phyloP scores from a whole-genome alignment of 1,139 yeast species.

The Sporopachydermia cereana region DNA sequence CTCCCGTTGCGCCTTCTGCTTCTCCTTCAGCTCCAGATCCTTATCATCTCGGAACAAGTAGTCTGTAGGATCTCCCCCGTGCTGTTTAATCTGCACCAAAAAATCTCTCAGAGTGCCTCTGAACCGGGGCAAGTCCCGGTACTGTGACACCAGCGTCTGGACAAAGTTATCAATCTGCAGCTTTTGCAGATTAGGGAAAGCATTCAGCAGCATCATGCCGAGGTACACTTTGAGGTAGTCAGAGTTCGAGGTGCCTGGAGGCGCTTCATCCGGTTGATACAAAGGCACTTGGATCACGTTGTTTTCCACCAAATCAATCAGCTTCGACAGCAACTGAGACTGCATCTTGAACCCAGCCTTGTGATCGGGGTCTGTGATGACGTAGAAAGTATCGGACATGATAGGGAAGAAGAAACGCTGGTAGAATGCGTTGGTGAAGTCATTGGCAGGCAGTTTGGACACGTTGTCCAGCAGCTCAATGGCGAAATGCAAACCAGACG shows the following conservation, averaged over 20 bases:
- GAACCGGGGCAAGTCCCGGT: constrained; percentile 66
- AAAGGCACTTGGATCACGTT: constrained; percentile 66
- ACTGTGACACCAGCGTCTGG: constrained; percentile 60
- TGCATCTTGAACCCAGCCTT: constrained; percentile 92
- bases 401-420: constrained; percentile 82
- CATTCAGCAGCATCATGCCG: constrained; percentile 69
- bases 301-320: constrained; percentile 75
- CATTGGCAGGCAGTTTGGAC: constrained; percentile 55
- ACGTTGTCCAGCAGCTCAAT: constrained; percentile 75
- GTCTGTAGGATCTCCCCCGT: constrained; percentile 90
- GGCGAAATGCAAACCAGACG: constrained; percentile 73
- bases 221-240: constrained; percentile 71
- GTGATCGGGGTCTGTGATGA: constrained; percentile 93
- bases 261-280: constrained; percentile 54
- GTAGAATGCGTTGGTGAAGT: constrained; percentile 79
- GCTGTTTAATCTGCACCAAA: constrained; percentile 89
- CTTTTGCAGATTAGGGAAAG: constrained; percentile 81
- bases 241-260: constrained; percentile 74
- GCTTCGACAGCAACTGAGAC: constrained; percentile 70
- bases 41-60: constrained; percentile 92
- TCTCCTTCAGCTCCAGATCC: constrained; percentile 64
- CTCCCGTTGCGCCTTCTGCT: constrained; percentile 59
- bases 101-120: constrained; percentile 87
- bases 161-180: constrained; percentile 78
- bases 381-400: constrained; percentile 83